A percentile compares a stretch with the other conserved stretches of the same genome.
phyloP scores from a whole-genome alignment of 345 rosid species.

The Carallia pectinifolia region DNA sequence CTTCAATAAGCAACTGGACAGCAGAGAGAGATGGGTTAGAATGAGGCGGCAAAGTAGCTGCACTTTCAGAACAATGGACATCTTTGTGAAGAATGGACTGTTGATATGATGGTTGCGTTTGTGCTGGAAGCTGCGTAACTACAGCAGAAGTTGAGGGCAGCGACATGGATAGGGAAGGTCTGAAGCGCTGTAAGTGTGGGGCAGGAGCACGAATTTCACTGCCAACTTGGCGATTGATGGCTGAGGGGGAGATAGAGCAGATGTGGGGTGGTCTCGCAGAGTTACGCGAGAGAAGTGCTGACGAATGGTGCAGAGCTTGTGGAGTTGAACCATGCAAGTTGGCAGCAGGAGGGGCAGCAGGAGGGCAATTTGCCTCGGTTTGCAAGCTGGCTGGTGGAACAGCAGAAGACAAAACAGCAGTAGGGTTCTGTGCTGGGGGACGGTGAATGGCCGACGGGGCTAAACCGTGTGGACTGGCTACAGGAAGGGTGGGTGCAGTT shows the following conservation, averaged over 20 bases:
- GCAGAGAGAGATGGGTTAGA: constrained; percentile 17
- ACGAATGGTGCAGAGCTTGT: constrained; percentile 18
- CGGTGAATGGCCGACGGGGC: too few species aligned
- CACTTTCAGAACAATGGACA: constrained; percentile 7
- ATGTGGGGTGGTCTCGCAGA: constrained; percentile 35
- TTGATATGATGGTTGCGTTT: constrained; percentile 11
- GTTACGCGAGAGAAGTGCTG: constrained; percentile 18
- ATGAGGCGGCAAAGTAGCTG: constrained; percentile 12
- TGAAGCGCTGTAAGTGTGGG: constrained; percentile 49
- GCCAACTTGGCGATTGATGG: constrained; percentile 30
- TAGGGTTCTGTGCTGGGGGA: constrained; percentile 19
- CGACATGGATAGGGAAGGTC: constrained; percentile 28
- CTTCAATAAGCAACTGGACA: constrained; percentile 21
- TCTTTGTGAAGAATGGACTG: constrained; percentile 14
- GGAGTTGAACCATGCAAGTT: constrained; percentile 10
- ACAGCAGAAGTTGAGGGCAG: constrained; percentile 14
- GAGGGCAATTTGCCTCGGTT: constrained; percentile 3
- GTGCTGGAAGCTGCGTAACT: constrained; percentile 12
- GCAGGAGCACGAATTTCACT: constrained; percentile 50
- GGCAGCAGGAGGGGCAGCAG: constrained; percentile 16
- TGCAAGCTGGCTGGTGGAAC: constrained; percentile 15
- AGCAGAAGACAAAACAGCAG: constrained; percentile 26
- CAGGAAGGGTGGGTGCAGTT: too few species aligned
- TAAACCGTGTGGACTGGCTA: too few species aligned
- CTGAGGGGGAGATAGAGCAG: constrained; percentile 29